phyloP scores from a whole-genome alignment of 306 rosid genomes.

The Amphicarpaea edgeworthii region DNA sequence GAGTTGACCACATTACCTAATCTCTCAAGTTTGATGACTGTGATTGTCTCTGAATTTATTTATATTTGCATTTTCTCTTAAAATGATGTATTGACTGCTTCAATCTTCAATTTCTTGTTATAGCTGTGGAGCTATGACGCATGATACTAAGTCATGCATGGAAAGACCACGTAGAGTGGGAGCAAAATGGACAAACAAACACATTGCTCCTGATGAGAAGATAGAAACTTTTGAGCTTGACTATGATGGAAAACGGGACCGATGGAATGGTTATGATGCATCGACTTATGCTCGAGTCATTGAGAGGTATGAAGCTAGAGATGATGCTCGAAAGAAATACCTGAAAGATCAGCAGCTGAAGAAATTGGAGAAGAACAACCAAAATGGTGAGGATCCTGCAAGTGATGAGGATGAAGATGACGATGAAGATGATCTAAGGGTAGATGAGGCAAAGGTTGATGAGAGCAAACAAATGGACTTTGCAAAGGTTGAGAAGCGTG shows the following conservation, averaged over 20 bases:
- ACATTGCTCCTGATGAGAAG: slow-evolving; percentile 45
- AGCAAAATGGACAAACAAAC: slow-evolving; percentile 41
- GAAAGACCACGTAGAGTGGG: slow-evolving; percentile 45
- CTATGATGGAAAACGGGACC: slow-evolving; percentile 45
- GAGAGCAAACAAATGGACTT: slow-evolving; percentile 82
- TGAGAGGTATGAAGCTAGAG: slow-evolving; percentile 50
- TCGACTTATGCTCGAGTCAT: slow-evolving; percentile 45
- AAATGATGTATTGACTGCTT: background rate
- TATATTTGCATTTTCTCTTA: background rate
- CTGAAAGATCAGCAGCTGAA: slow-evolving; percentile 43
- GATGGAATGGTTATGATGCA: slow-evolving; percentile 48
- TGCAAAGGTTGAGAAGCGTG: slow-evolving; percentile 84
- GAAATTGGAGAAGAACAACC: slow-evolving; percentile 46
- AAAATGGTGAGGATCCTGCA: slow-evolving; percentile 42
- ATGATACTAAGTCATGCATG: slow-evolving; percentile 41
- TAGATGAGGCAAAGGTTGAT: slow-evolving; percentile 81
- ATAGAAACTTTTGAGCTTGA: slow-evolving; percentile 50
- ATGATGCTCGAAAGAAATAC: slow-evolving; percentile 40
- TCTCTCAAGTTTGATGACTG: background rate
- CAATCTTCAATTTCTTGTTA: slow-evolving; percentile 24
- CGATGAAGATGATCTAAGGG: slow-evolving; percentile 63
- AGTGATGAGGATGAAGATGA: slow-evolving; percentile 58
- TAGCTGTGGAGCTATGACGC: slow-evolving; percentile 49
- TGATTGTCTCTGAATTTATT: slow-evolving; percentile 12
- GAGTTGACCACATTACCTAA: background rate